These are phyloP conservation scores for Fraxinus velutina DNA, from an alignment of 305 asterid genomes.

Conservation along the genomic window DNA sequence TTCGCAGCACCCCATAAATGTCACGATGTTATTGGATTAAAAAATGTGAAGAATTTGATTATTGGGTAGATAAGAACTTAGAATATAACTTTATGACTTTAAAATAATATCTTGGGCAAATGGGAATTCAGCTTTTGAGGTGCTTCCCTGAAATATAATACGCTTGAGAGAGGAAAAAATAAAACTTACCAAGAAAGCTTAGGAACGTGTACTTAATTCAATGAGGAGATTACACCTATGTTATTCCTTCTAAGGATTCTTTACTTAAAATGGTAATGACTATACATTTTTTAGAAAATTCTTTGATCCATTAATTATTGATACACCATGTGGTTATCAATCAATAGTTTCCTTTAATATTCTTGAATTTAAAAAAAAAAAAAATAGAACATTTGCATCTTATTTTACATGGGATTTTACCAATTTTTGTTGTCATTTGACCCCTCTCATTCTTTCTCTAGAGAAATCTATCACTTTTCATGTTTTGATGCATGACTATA, in stretches of 20 bases:
- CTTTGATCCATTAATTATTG: slow-evolving; percentile 24
- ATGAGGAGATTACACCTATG: background rate
- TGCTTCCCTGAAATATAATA: slow-evolving; percentile 46
- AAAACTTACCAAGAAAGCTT: slow-evolving; percentile 32
- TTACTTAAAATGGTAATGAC: slow-evolving; percentile 33
- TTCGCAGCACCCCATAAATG: background rate
- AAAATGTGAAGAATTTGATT: background rate
- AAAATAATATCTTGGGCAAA: slow-evolving; percentile 61
- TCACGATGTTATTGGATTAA: background rate
- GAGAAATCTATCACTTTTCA: background rate
- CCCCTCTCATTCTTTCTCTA: background rate
- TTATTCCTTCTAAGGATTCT: slow-evolving; percentile 24
- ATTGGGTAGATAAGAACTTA: slow-evolving; percentile 49
- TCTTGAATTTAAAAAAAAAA: background rate
- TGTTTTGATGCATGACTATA: background rate
- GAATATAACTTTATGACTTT: slow-evolving; percentile 40
- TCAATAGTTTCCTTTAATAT: slow-evolving; percentile 27
- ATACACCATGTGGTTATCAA: slow-evolving; percentile 24
- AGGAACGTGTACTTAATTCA: slow-evolving; percentile 31
- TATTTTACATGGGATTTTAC: background rate
- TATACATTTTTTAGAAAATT: slow-evolving; percentile 23
- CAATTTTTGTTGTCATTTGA: background rate
- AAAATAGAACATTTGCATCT: background rate
- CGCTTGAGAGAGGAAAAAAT: slow-evolving; percentile 22
- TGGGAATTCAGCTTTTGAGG: slow-evolving; percentile 63